phyloP scores from a whole-genome alignment of 2,329 filamentous ascomycete genomes.

The Clarireedia hainanense region DNA sequence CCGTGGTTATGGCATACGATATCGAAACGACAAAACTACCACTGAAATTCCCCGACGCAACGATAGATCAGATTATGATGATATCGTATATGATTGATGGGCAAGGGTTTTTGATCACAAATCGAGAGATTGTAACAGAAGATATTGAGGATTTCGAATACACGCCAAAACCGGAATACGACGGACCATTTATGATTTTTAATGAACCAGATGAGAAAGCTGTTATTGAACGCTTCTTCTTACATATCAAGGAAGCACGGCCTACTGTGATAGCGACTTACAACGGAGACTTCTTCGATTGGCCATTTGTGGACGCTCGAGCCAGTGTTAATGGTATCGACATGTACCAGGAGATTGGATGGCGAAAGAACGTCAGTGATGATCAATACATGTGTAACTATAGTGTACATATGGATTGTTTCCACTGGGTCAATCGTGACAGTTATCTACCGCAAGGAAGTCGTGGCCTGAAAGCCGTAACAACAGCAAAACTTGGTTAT shows the following conservation, averaged over 20 bases:
- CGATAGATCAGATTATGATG: conserved; percentile 99
- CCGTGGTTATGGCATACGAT: conserved; percentile 98
- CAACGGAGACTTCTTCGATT: conserved; percentile 99
- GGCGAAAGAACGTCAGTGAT: conserved; percentile 78
- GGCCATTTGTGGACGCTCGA: conserved; percentile 93
- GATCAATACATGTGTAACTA: conserved; percentile 96
- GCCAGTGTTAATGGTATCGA: conserved; percentile 93
- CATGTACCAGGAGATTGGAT: conserved; percentile 98
- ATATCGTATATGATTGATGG: conserved; percentile 99
- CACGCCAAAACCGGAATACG: conserved; percentile 93
- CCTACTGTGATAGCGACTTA: conserved; percentile 99
- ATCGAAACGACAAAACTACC: conserved; percentile 96
- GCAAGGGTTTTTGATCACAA: conserved; percentile 95
- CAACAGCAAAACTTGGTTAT: conserved; percentile 94
- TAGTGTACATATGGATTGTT: conserved; percentile 98
- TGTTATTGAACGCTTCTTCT: conserved; percentile 84
- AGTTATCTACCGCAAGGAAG: conserved; percentile 96
- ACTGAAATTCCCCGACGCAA: conserved; percentile 90
- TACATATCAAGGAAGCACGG: conserved; percentile 87
- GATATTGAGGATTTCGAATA: conserved; percentile 98
- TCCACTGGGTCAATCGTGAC: conserved; percentile 98
- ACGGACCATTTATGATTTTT: conserved; percentile 93
- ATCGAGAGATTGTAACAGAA: conserved; percentile 94
- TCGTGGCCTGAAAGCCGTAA: conserved; percentile 94
- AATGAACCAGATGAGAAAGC: conserved; percentile 92